These are phyloP conservation scores for Pleurotus citrinopileatus DNA, from an alignment of 768 basidiomycete species.

Conservation along the genomic window DNA sequence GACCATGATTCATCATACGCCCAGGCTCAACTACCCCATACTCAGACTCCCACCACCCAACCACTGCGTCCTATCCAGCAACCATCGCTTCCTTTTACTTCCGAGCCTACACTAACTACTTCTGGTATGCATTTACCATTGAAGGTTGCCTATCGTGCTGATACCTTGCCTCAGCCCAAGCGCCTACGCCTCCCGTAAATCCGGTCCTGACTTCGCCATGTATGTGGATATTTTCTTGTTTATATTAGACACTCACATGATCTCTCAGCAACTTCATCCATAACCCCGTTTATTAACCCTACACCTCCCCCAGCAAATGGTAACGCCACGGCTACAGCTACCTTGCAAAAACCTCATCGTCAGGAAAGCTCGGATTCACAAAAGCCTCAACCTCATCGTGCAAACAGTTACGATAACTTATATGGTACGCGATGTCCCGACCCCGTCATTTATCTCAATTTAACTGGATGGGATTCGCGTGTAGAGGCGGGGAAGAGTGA, in stretches of 20 bases:
- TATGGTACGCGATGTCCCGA: background rate
- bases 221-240: background rate
- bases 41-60: slow-evolving; percentile 14
- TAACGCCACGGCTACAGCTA: slow-evolving; percentile 27
- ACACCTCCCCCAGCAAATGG: slow-evolving; percentile 31
- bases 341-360: slow-evolving; percentile 43
- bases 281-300: slow-evolving; percentile 30
- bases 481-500: slow-evolving; percentile 1
- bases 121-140: background rate
- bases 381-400: slow-evolving; percentile 9
- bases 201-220: background rate
- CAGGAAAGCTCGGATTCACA: slow-evolving; percentile 57
- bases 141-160: background rate
- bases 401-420: slow-evolving; percentile 7
- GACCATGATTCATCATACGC: slow-evolving; percentile 62
- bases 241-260: slow-evolving; percentile 7
- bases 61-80: slow-evolving; percentile 21
- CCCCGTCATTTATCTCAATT: background rate
- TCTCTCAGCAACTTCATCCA: slow-evolving; percentile 19
- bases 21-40: slow-evolving; percentile 26
- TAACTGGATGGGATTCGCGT: background rate
- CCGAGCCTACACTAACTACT: background rate
- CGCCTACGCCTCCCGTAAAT: background rate
- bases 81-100: slow-evolving; percentile 13
- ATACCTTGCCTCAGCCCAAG: background rate